A percentile compares a stretch with the other conserved stretches of the same genome.
Conservation (phyloP, 2,329 filamentous ascomycete species). For the Colletotrichum sansevieriae region DNA sequence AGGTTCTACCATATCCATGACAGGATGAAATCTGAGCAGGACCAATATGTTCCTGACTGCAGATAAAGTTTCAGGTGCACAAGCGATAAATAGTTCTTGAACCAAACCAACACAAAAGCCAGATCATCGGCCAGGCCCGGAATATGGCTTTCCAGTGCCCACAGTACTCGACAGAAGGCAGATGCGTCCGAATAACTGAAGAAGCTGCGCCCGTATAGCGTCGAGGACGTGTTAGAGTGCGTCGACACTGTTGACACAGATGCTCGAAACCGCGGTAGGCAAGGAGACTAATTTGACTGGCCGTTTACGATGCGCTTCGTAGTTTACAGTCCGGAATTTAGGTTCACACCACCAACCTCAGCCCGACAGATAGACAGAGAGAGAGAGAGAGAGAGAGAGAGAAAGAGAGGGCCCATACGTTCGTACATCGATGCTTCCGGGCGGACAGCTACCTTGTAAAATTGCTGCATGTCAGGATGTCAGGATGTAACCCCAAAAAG, state of each 20-base stretch:
- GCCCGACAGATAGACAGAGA: too few relatives aligned
- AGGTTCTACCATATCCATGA: too few relatives aligned
- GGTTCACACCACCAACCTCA: not conserved
- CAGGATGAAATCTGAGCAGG: too few relatives aligned
- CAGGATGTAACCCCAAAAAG: slow-evolving; percentile 25
- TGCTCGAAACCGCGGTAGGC: not conserved
- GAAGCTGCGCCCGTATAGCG: slow-evolving; percentile 22
- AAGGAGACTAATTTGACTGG: not conserved
- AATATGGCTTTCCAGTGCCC: not conserved
- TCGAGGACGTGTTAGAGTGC: slow-evolving; percentile 28
- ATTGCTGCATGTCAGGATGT: slow-evolving; percentile 33
- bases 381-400: too few relatives aligned
- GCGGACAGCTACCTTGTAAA: slow-evolving; percentile 19
- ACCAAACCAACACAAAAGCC: not conserved
- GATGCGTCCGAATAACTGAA: not conserved
- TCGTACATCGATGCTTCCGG: slow-evolving; percentile 4
- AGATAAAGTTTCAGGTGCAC: slow-evolving; percentile 7
- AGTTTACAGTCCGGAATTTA: not conserved
- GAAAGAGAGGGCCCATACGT: too few relatives aligned
- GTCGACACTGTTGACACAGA: not conserved
- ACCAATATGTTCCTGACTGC: not conserved
- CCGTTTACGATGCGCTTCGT: not conserved
- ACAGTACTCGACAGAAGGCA: slow-evolving; percentile 20
- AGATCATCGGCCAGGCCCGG: slow-evolving; percentile 1
- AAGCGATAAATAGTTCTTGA: slow-evolving; percentile 14